Evolutionary conservation across 495 filamentous ascomycete genomes (phyloP).

Genomic region (Thozetella sp.): DNA sequence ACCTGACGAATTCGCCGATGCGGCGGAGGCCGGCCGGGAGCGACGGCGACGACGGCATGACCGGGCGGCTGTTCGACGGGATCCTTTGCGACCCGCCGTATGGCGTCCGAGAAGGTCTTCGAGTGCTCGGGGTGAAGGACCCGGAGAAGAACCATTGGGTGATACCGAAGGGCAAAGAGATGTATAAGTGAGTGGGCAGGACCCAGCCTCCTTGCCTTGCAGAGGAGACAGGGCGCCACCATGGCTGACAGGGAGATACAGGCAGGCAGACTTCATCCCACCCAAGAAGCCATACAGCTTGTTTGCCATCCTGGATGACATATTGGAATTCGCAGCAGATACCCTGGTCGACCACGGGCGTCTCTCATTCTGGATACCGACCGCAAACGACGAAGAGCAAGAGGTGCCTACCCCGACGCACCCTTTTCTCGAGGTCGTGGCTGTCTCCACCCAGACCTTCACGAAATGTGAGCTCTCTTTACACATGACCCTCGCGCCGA

Average conservation of each 20-base stretch:
- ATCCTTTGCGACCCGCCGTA: constrained; percentile 98
- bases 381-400: constrained; percentile 72
- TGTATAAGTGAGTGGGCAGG: constrained; percentile 65
- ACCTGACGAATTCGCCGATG: constrained; percentile 88
- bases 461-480: constrained; percentile 67
- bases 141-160: constrained; percentile 60
- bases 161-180: constrained; percentile 67
- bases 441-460: constrained; percentile 82
- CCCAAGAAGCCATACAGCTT: constrained; percentile 94
- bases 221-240: too few relatives aligned
- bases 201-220: too few relatives aligned
- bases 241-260: too few relatives aligned
- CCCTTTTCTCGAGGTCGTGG: constrained; percentile 73
- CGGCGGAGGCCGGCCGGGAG: constrained; percentile 31
- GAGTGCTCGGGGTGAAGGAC: constrained; percentile 79
- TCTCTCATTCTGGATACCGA: constrained; percentile 97
- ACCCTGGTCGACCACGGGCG: constrained; percentile 83
- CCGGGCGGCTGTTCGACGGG: constrained; percentile 71
- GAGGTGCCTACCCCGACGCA: constrained; percentile 80
- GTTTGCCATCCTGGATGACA: constrained; percentile 82
- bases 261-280: constrained; percentile 77
- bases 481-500: not conserved
- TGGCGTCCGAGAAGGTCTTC: constrained; percentile 91
- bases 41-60: constrained; percentile 16
- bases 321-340: constrained; percentile 77